Evolutionary conservation across 2,329 filamentous ascomycete species (phyloP).

Genomic region (Calonectria pteridis): DNA sequence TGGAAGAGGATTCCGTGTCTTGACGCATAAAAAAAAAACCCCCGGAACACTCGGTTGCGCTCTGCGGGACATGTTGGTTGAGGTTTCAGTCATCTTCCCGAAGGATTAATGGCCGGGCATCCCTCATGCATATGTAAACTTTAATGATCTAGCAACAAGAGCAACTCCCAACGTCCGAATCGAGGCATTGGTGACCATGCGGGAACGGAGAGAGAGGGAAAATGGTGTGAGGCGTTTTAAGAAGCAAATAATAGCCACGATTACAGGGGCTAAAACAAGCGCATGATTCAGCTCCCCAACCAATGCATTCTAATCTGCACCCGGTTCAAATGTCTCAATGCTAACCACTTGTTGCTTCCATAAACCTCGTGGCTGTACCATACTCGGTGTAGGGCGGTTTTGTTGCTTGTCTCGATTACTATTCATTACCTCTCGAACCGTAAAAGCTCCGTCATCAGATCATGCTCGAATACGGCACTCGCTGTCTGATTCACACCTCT

Average conservation of each 20-base stretch:
- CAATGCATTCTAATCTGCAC: background rate
- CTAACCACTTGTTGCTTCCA: background rate
- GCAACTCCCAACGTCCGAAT: background rate
- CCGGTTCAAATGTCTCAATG: background rate
- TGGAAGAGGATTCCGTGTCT: background rate
- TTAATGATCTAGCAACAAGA: background rate
- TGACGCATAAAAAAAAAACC: background rate
- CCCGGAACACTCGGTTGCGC: background rate
- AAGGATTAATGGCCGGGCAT: background rate
- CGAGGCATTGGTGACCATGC: background rate
- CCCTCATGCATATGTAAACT: background rate
- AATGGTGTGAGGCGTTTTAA: background rate
- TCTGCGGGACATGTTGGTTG: background rate
- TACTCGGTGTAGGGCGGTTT: background rate
- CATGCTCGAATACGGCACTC: background rate
- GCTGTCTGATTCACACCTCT: background rate
- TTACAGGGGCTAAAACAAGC: background rate
- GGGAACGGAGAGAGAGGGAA: background rate
- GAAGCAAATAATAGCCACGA: background rate
- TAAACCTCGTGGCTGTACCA: background rate
- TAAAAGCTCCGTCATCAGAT: background rate
- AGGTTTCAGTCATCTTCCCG: background rate
- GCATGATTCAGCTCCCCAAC: background rate
- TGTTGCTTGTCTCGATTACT: background rate
- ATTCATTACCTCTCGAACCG: background rate